Evolutionary conservation across 306 rosid species (phyloP), one percentile per base, ranked within the genome.

Genomic region (Luffa aegyptiaca): DNA sequence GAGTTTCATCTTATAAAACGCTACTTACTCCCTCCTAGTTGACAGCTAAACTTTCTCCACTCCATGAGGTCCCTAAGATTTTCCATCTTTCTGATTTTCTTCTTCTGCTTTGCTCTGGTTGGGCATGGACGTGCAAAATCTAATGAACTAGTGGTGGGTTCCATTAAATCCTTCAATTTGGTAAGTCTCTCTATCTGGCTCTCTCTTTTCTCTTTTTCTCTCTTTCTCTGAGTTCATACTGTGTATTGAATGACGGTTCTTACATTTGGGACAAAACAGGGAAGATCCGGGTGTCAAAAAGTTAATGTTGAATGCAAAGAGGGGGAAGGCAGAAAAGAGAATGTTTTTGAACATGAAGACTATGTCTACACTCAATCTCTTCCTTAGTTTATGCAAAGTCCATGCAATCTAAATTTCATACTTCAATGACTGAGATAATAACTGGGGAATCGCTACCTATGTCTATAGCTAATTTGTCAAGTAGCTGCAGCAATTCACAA

Each of bases 321-420:
- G 74, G 84, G 74, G 62, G 85, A 68, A 77, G 82, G 81, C 37
- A 68, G 79, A 51, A 82, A 82, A 80, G 86, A 76, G 44, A 80
- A 77, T 70, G 84, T 81, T 72, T 82, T 86, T 8, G 89, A 87
- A 86, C 76, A 86, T 86, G 93, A 88, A 84, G 96, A 89, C 53
- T 89, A 89, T 58, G 87, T 91, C 85, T 87, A 86, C 83, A 86
- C 89, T 80, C 89, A 89, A 80, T 89, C 92, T 81, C 68, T 89
- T 49, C 91, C 96, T 85, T 86, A 82, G 62, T 7, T 56, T 35
- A 45, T 45, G 76, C 21, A 37, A 36, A 11, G 6, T 31, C 68
- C 41, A 26, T 26, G 18, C 68, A 13, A 61, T 61, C 68, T 31
- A 26, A 31, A 61, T 41, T 41, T 68, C 52, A 16, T 68, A n/a